Base-by-base conservation (phyloP, 768 basidiomycete genomes). In the Rhodotorula graminis region DNA sequence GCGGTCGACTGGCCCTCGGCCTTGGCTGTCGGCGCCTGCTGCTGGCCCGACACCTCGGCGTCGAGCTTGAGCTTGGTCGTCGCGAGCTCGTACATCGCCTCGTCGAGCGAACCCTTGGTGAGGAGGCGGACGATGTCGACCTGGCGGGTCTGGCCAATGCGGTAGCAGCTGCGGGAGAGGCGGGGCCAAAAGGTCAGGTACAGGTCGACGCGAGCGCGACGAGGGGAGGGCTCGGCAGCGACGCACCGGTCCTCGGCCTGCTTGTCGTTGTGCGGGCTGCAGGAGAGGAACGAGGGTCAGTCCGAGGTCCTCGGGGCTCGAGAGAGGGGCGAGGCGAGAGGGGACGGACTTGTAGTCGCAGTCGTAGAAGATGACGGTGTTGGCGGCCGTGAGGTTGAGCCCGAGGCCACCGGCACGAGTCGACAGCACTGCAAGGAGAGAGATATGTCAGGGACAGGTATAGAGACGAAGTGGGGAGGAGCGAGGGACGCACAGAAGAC, bases 71-170 rank as follows among this genome's bases (percentile, higher is more conserved):
- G 72, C 57, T 73, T 73, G 44, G 52, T 53, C 40, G 44, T 58
- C 11, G 72, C 72, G 49, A 73, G 72, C 19, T 53, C 53, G 53
- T 50, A 47, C 88, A 99, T 98, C 81, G 96, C 93, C 81, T 99
- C 96, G 82, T 84, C 75, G 57, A 79, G 65, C n/a, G 66, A 71
- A 57, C 89, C 90, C 71, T 86, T 88, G 3, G 92, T 90, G 75
- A 98, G 92, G 19, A 98, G 85, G 80, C 95, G 96, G 79, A 97
- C 87, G 14, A 98, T 92, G 46, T 95, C 92, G 18, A 98, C 95
- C 75, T 95, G 89, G 63, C 66, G 59, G 80, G 91, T 92, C 81
- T 96, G 93, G 33, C 93, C 95, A 75, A 99, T 96, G 40, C 96
- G 90, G 81, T 97, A 53, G 14, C 49, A 33, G 47, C 37, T n/a